Evolutionary conservation across 345 rosid genomes (phyloP), one percentile per base, ranked within the genome.

Genomic region (Citrus australasica): DNA sequence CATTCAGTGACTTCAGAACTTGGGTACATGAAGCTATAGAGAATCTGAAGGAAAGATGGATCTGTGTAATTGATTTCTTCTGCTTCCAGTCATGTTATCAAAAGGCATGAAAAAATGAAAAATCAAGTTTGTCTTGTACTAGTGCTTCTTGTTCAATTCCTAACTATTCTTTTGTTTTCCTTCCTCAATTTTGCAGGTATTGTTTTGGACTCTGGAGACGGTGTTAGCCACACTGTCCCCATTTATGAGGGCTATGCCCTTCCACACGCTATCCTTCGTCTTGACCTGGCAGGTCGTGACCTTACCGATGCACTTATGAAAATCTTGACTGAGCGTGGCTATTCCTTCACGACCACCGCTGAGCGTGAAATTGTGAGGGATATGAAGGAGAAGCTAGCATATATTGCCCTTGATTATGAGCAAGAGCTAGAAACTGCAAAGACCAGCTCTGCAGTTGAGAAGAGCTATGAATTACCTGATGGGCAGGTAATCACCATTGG

Each of bases 341-440:
- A 90, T 81, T 90, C 94, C 5, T 90, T 90, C 81, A 90, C 94
- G 73, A 90, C 94, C 76, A 81, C 94, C 58, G 92, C 94, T 73
- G 94, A 90, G 82, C 91, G 94, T 80, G 93, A 90, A 55, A 88
- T 88, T 51, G 92, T 90, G 53, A 82, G 93, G 70, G 93, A 90
- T 78, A 83, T 89, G 91, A 90, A 90, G 78, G 94, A 90, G 84
- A 90, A 90, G 76, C 80, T 90, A 73, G 83, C 91, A 63, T 90
- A 86, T 80, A 90, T 90, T 55, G 92, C 92, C 69, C 89, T 90
- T 53, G 94, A 90, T 83, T 90, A 69, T 27, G 94, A 90, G 78
- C 92, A 91, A 78, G 92, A 91, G 84, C 89, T 91, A 21, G 92
- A 89, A 73, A 86, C 92, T 60, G 56, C 91, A 79, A 80, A 88